Evolutionary conservation across 805 yeast species (phyloP), one percentile per base, ranked within the genome.

Genomic region (Kuraishia piskuri): DNA sequence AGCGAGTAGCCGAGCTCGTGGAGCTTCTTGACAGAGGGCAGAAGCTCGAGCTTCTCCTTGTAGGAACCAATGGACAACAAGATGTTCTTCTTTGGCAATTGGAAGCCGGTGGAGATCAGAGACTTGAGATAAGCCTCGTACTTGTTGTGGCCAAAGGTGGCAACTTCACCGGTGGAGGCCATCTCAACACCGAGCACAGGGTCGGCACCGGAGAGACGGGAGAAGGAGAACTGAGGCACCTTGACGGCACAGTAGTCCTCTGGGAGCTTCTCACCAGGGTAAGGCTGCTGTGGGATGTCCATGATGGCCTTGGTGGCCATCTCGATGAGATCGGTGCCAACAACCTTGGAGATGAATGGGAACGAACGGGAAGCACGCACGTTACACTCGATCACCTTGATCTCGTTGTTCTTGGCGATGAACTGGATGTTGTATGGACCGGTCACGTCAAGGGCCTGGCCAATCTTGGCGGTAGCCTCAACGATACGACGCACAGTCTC

Each of bases 131-230:
- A 94, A 22, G 99, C 99, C 75, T 95, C 99, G 67, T 90, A 91
- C 73, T 92, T 92, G 77, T 91, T 86, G 66, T 80, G 90, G 65
- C 99, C 99, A 67, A 94, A 92, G 58, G 95, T 82, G 50, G 99
- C 99, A 66, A 91, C 97, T 72, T 90, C 98, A 79, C 98, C 98
- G 57, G 98, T 92, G 26, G 97, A 92, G 20, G 98, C 97, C 98
- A 92, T 92, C 74, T 92, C 98, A 59, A 92, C 98, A 75, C 98
- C 98, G 60, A 92, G 77, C 57, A 92, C 90, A 52, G 98, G 98
- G 69, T 92, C 98, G 53, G 98, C 98, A 62, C 98, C 98, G 50
- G 97, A 88, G 61, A 92, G 79, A 71, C 98, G 84, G 26, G 97
- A 87, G 84, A 94, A 92, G 6, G 97, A 91, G 74, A 92, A 92